Base-by-base conservation (phyloP, 306 rosid species). In the Inga oerstediana region DNA sequence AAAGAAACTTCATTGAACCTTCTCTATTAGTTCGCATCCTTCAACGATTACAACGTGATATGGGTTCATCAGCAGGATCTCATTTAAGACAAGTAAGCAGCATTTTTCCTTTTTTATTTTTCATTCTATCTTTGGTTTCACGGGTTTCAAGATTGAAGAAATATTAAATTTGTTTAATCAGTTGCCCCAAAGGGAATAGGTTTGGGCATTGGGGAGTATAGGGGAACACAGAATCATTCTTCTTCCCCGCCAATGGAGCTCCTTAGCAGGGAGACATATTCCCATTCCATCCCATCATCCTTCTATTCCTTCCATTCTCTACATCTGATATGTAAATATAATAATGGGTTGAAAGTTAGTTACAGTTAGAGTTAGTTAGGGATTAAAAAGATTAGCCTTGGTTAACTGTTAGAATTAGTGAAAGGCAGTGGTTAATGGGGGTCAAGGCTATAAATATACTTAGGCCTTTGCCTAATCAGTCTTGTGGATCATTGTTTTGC, bases 11-110 rank as follows among this genome's bases (percentile, higher is more conserved):
- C 77, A 76, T 91, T 77, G 99, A 97, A 79, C 99, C 99, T 64
- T 72, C 30, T 80, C 82, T 86, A 80, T 82, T 94, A 83, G 99
- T 92, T 74, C 98, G 95, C 72, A 91, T 97, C 74, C 97, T 97
- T 88, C 99, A 94, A 85, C 94, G 98, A 75, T 87, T 97, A 84
- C 94, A 95, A 80, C 94, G 95, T 76, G 98, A 97, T 79, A 90
- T 97, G 98, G 98, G 99, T 74, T 89, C 95, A 62, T 92, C 97
- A 30, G 89, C 94, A 39, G 90, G 91, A 79, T 90, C 98, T 83
- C 90, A 91, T 84, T 81, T 88, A 83, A 90, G 94, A 97, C 98
- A 94, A 75, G 99, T 94, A 91, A n/a, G 94, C n/a, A 32, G 35
- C 66, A 48, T 75, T 62, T 81, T 37, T 17, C 34, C 75, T 34